Base-by-base conservation (phyloP, 2,329 filamentous ascomycete genomes). In the Aureobasidium namibiae region DNA sequence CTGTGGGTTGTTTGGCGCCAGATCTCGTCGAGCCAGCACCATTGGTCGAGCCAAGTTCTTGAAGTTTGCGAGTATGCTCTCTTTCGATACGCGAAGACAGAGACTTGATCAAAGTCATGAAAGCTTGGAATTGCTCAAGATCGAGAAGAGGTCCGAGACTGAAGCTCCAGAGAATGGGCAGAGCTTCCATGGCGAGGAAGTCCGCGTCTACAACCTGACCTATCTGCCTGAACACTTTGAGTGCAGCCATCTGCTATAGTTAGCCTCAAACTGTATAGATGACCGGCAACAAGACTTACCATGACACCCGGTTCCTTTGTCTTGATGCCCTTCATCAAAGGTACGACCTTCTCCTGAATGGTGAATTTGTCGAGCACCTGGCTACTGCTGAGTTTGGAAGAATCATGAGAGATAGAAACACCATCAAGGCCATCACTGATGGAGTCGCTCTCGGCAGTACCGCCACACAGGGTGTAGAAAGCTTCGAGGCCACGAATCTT, bases 231-330 rank as follows among this genome's bases (percentile, higher is more conserved):
- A 97, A 85, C 1, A 96, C 90, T 59, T 86, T 87, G 34, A 97
- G 78, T 0, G 91, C 88, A 6, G 92, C 92, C 79, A 97, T 88
- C 74, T 75, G 36, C 18, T 24, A n/a, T 10, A 23, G 33, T 38
- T 41, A 54, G 53, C 46, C 29, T 42, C 2, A 31, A 13, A 1
- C n/a, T n/a, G 14, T 9, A 18, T 10, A 13, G 0, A n/a, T 21
- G 7, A 36, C 7, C 0, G 0, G 10, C 2, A 1, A 33, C 6
- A 6, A 31, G 9, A 50, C 73, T 63, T 71, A 77, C 76, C 89
- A 97, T 97, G 10, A 99, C 94, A 8, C 91, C 92, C 0, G 94
- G 94, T 71, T 99, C 94, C 70, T 96, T 97, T 0, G 94, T 99
- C 74, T 96, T 97, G 76, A 99, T 97, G 1, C 81, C 91, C 68